phyloP scores from a whole-genome alignment of 2,329 filamentous ascomycete species.

The Colletotrichum australisinense region DNA sequence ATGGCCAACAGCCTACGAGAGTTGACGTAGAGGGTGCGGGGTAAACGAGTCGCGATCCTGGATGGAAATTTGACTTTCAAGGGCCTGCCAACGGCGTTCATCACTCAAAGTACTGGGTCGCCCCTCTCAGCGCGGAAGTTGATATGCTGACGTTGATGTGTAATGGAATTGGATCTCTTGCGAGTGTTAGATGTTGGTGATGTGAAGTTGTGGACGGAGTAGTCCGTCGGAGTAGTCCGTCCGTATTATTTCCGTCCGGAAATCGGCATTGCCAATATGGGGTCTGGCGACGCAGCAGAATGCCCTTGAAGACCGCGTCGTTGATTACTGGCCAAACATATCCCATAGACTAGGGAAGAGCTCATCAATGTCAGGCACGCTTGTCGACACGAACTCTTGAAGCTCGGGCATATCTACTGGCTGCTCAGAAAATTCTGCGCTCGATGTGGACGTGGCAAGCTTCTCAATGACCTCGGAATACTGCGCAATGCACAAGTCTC shows the following conservation, averaged over 20 bases:
- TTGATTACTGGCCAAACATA: constrained; percentile 13
- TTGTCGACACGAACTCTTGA: constrained; percentile 30
- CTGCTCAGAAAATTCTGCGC: constrained; percentile 12
- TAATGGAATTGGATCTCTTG: not conserved
- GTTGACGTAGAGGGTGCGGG: no score
- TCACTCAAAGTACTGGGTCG: no score
- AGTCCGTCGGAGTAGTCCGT: constrained; percentile 6
- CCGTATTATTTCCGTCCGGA: not conserved
- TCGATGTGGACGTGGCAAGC: constrained; percentile 44
- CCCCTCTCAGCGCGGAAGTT: no score
- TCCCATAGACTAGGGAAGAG: constrained; percentile 34
- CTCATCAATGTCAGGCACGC: constrained; percentile 31
- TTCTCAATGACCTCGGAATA: constrained; percentile 60
- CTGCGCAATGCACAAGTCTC: constrained; percentile 60
- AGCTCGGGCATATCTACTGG: constrained; percentile 26
- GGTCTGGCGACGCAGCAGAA: no score
- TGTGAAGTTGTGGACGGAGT: not conserved
- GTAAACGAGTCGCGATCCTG: not conserved
- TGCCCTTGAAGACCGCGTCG: not conserved
- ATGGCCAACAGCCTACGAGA: not conserved
- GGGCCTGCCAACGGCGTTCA: not conserved
- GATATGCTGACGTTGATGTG: not conserved
- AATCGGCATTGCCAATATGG: not conserved
- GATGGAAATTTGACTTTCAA: no score
- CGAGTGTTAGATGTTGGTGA: not conserved